Conservation (phyloP, 1,139 yeast genomes). For the Sugiyamaella grinbergsii region DNA sequence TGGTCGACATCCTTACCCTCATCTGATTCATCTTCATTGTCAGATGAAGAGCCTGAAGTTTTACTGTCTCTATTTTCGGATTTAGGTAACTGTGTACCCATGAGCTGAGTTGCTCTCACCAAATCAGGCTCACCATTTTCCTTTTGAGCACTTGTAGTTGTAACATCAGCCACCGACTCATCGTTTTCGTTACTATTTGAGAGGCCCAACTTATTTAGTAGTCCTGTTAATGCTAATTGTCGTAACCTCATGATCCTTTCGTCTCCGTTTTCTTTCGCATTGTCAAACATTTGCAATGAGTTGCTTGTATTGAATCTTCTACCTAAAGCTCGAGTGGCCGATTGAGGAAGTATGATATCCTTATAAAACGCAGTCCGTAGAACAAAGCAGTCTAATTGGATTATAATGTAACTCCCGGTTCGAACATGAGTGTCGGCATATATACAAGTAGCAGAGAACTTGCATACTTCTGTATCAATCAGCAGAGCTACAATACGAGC, state of each 20-base stretch:
- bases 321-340: slow-evolving; percentile 18
- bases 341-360: slow-evolving; percentile 29
- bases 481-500: slow-evolving; percentile 72
- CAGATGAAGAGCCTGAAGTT: neutral
- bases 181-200: slow-evolving; percentile 20
- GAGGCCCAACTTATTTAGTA: slow-evolving; percentile 56
- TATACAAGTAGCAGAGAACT: slow-evolving; percentile 62
- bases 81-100: slow-evolving; percentile 38
- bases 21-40: slow-evolving; percentile 34
- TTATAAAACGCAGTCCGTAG: slow-evolving; percentile 54
- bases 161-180: slow-evolving; percentile 29
- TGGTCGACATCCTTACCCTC: slow-evolving; percentile 53
- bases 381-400: slow-evolving; percentile 65
- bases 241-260: slow-evolving; percentile 58
- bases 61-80: neutral
- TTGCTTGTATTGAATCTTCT: slow-evolving; percentile 4
- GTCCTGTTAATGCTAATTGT: slow-evolving; percentile 57
- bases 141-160: neutral
- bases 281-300: slow-evolving; percentile 30
- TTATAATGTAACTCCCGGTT: slow-evolving; percentile 70
- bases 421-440: slow-evolving; percentile 59
- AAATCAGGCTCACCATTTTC: slow-evolving; percentile 24
- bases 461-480: slow-evolving; percentile 57
- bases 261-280: slow-evolving; percentile 53
- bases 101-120: slow-evolving; percentile 33